Evolutionary conservation across 345 rosid species (phyloP).

Genomic region (Syzygium aqueum): DNA sequence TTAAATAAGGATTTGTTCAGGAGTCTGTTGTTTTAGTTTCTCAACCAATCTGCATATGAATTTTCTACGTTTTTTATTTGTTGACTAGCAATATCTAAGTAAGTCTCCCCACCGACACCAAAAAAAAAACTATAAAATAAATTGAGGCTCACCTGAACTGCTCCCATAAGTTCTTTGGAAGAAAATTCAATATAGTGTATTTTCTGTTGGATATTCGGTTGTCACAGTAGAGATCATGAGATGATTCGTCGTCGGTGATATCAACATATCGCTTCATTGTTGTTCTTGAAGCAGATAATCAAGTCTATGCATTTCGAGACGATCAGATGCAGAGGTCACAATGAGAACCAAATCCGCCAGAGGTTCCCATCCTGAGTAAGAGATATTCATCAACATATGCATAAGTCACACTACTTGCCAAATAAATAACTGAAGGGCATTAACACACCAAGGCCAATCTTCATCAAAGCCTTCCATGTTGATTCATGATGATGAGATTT

Average conservation of each 20-base stretch:
- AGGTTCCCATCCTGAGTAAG: not conserved
- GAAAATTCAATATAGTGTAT: slow-evolving; percentile 76
- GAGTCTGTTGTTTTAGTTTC: not conserved
- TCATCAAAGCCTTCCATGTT: not conserved
- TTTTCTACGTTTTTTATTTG: not conserved
- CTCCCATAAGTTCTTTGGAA: slow-evolving; percentile 90
- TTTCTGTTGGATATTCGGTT: slow-evolving; percentile 88
- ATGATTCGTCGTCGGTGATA: slow-evolving; percentile 73
- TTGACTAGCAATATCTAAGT: not conserved
- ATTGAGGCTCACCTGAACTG: slow-evolving; percentile 62
- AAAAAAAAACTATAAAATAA: not conserved
- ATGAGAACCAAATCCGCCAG: not conserved
- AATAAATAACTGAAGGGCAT: not conserved
- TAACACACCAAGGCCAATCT: not conserved
- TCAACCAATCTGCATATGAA: not conserved
- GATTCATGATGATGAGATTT: not conserved
- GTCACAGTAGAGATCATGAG: slow-evolving; percentile 62
- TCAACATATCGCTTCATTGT: slow-evolving; percentile 89
- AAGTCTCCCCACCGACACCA: not conserved
- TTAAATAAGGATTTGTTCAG: not conserved
- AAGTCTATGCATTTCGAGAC: not conserved
- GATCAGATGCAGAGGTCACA: not conserved
- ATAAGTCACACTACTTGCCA: not conserved
- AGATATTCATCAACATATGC: not conserved
- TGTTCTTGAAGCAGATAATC: slow-evolving; percentile 12